Conservation (phyloP, 148 eudicot genomes). For the Persicaria tinctoria region DNA sequence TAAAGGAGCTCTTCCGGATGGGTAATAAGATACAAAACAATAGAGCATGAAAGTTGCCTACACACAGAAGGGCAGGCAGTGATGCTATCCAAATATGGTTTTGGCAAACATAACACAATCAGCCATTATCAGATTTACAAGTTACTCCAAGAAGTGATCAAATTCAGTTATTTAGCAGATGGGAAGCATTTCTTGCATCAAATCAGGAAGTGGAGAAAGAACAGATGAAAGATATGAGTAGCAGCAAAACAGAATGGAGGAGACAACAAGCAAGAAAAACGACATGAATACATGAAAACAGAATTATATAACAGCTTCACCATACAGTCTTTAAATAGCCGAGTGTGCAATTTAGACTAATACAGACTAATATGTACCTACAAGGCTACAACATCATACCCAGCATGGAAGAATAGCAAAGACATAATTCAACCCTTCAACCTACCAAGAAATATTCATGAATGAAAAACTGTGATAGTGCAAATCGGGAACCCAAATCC, state of each 20-base stretch:
- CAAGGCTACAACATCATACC: neutral
- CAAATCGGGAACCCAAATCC: neutral
- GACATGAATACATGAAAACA: too few relatives aligned
- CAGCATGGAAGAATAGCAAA: neutral
- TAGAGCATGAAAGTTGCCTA: neutral
- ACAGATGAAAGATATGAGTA: neutral
- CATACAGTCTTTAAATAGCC: too few relatives aligned
- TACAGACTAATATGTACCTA: neutral
- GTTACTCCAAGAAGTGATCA: neutral
- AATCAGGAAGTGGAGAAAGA: neutral
- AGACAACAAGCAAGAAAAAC: neutral
- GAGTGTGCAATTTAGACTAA: neutral
- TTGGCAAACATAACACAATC: neutral
- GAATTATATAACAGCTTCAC: too few relatives aligned
- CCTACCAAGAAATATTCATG: neutral
- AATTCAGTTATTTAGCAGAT: neutral
- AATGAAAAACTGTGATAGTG: neutral
- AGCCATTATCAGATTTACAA: neutral
- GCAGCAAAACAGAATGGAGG: neutral
- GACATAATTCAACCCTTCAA: neutral
- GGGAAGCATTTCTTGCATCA: neutral
- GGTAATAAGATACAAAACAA: neutral
- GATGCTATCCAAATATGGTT: neutral
- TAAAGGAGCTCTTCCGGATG: neutral
- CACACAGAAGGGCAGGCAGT: neutral